Base-by-base conservation (phyloP, 1,139 yeast species). In the Suhomyces guaymorum region DNA sequence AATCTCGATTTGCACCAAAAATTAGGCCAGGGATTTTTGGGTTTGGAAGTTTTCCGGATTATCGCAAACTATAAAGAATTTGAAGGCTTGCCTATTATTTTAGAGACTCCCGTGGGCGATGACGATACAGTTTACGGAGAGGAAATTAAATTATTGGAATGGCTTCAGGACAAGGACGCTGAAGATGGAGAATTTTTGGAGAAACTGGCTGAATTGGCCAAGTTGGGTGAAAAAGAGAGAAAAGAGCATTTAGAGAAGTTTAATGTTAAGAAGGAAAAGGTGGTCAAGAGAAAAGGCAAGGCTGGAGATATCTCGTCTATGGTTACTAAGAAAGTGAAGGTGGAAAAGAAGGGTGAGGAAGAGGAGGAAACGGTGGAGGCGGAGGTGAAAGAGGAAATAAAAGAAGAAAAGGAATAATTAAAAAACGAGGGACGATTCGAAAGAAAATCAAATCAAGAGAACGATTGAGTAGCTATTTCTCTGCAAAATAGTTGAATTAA, bases 1-100 rank as follows among this genome's bases (percentile, higher is more conserved):
- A 88, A 87, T 51, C 73, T 95, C 45, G 99, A 92, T 57, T 73
- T 92, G 38, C 99, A 92, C 57, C 96, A 92, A 54, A 80, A 82
- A 45, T 63, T 92, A 32, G 98, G 99, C 1, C 68, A 77, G 42
- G 99, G 99, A 0, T 94, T 86, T 52, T 57, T 92, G 32, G 96
- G 97, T 0, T 68, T 92, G 30, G 96, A 90, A 47, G 77, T 82
- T 8, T 92, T 92, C 56, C 66, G 96, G 44, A 62, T 79, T 25
- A 64, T 92, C 29, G 87, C 95, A 49, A 88, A 89, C 57, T 78
- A 77, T 39, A 62, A 68, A 2, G 72, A 79, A 38, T 65, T 92
- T 17, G 64, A 75, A 33, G 70, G 70, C 4, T 70, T 92, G 1
- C 97, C 98, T 1, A 75, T 90, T 25, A 70, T 94, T n/a, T 67